Evolutionary conservation across 768 basidiomycete genomes (phyloP), one percentile per base, ranked within the genome.

Genomic region (Leccinum subtestaceum): DNA sequence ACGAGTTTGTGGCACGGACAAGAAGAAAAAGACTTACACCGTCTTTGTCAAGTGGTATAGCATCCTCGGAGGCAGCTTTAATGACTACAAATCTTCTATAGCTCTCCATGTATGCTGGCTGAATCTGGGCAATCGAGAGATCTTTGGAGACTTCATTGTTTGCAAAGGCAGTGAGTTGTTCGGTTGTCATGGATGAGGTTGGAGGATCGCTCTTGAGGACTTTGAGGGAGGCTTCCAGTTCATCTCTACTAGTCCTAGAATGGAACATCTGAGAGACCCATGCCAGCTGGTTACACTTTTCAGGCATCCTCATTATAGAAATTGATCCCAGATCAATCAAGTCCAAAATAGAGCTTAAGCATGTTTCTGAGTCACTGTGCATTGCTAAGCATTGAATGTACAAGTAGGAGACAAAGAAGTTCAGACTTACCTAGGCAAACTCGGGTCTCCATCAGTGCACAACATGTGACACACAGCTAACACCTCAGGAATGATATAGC

Each of bases 61-160:
- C 58, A 11, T 56, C 60, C 61, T 80, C 75, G 34, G 67, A 70
- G 47, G 72, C 66, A 51, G 75, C 74, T 64, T 68, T 78, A 38
- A 92, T 72, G 1, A 88, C 77, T 11, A 88, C 83, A 70, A 82
- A 91, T 27, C 90, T 82, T 27, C 90, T 81, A 65, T 86, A 85
- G 31, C 76, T 65, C 50, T 77, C 72, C 81, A 87, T 84, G 36
- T 90, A 75, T 23, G 65, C 71, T n/a, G 86, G 87, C 60, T 91
- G 88, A 47, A 73, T 70, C 63, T 88, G 86, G 77, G 89, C 81
- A 43, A 63, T 65, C 27, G 67, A 59, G 63, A 91, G 65, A 61
- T 87, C 84, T 17, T 72, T 68, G 2, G 72, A 67, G 45, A 90
- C 75, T 36, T 81, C 80, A 29, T 68, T 63, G 46, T 83, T 79